Base-by-base conservation (phyloP, 768 basidiomycete species). In the Boletus huronensis region DNA sequence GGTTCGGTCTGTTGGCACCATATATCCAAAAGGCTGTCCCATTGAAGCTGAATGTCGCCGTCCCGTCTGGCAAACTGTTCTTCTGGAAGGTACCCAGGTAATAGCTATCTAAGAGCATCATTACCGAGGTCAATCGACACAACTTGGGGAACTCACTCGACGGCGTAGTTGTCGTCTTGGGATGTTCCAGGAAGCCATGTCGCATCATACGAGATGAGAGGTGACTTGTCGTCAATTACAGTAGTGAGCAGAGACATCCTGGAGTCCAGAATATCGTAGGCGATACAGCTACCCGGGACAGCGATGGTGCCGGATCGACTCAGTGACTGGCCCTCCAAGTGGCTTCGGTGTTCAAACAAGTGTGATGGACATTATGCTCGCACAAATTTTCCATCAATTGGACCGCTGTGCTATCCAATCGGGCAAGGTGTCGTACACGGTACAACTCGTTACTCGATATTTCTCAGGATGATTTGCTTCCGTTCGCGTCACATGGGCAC, bases 11-110 rank as follows among this genome's bases (percentile, higher is more conserved):
- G 59, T 79, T 78, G 16, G 79, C 73, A 23, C 82, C 81, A 57
- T 73, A 82, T 26, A 82, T 66, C 65, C 74, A 71, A 17, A 82
- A 66, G 4, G 73, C 73, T 9, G 75, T 77, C 19, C 79, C 81
- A 40, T 77, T 76, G 68, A 82, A 82, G n/a, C 62, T 58, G 59
- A 82, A 77, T 0, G 67, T 74, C 16, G 73, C 74, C 19, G 60
- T 66, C 9, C 76, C 76, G 6, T 69, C 67, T 38, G 55, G 19
- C 1, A 35, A 61, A 10, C 60, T 62, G 7, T 76, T 77, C 23
- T 60, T 64, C 57, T 69, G 76, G 53, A 74, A 77, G 39, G 72
- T 76, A 34, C 74, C 72, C 19, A 70, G 59, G 10, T 72, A 70
- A 53, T 77, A 75, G 52, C 74, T 75, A 16, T 35, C 8, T 29